Conservation (phyloP, 352 stramenopile genomes). For the Phytophthora pisi region DNA sequence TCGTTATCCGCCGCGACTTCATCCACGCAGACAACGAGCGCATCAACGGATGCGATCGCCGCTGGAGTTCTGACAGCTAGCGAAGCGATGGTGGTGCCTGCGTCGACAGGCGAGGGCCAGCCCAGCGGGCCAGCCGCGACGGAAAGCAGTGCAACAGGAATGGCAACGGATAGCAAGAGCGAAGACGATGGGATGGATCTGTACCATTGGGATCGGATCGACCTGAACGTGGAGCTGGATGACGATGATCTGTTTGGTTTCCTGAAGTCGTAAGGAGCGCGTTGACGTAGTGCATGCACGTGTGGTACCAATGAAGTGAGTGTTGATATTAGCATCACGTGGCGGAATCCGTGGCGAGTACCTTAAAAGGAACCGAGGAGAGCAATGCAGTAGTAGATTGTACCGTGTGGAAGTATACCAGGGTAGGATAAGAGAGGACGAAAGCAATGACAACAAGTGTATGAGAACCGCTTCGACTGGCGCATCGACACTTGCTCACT, state of each 20-base stretch:
- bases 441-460: slow-evolving; percentile 15
- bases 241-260: slow-evolving; percentile 89
- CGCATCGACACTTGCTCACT: slow-evolving; percentile 6
- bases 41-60: slow-evolving; percentile 6
- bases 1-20: slow-evolving; percentile 25
- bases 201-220: slow-evolving; percentile 82
- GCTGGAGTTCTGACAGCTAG: not conserved
- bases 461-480: slow-evolving; percentile 25
- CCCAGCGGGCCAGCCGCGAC: slow-evolving; percentile 6
- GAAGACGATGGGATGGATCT: slow-evolving; percentile 71
- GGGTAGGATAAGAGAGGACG: slow-evolving; percentile 4
- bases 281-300: slow-evolving; percentile 31
- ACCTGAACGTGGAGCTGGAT: slow-evolving; percentile 83
- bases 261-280: slow-evolving; percentile 65
- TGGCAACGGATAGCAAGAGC: slow-evolving; percentile 31
- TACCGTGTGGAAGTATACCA: slow-evolving; percentile 33
- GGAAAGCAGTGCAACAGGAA: slow-evolving; percentile 14
- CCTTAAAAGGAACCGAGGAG: not conserved
- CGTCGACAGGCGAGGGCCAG: not conserved
- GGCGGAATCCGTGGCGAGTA: not conserved
- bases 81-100: slow-evolving; percentile 16
- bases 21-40: slow-evolving; percentile 18
- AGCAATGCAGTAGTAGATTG: slow-evolving; percentile 8
- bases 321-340: slow-evolving; percentile 24
- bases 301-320: slow-evolving; percentile 38